Evolutionary conservation across 495 filamentous ascomycete species (phyloP).

Genomic region (Articulospora tetracladia): DNA sequence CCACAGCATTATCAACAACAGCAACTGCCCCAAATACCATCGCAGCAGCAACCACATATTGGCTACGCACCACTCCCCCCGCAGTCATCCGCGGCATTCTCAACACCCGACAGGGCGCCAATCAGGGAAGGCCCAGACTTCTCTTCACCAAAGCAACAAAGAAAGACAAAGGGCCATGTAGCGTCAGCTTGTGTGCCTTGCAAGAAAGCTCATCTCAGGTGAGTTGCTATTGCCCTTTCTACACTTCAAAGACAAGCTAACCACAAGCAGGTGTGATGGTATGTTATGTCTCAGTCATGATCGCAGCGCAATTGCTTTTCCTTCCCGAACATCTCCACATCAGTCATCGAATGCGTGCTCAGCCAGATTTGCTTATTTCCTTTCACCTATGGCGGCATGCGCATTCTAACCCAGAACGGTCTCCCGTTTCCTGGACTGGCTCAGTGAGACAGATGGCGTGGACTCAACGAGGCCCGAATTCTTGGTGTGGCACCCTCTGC

Average conservation of each 20-base stretch:
- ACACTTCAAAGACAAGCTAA: slow-evolving; percentile 14
- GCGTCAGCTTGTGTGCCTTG: slow-evolving; percentile 96
- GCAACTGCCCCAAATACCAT: slow-evolving; percentile 16
- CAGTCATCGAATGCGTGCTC: slow-evolving; percentile 1
- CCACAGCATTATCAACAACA: slow-evolving; percentile 25
- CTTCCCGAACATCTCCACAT: slow-evolving; percentile 1
- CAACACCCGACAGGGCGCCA: slow-evolving; percentile 33
- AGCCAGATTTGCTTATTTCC: not conserved
- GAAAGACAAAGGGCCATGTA: slow-evolving; percentile 92
- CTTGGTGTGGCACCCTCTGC: not conserved
- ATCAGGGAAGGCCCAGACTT: slow-evolving; percentile 25
- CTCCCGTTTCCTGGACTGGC: not conserved
- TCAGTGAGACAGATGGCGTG: not conserved
- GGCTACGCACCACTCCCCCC: slow-evolving; percentile 5
- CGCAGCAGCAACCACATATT: slow-evolving; percentile 26
- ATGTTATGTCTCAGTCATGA: slow-evolving; percentile 17
- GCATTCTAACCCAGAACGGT: not conserved
- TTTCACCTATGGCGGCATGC: not conserved
- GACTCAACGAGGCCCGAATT: not conserved
- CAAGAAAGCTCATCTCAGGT: slow-evolving; percentile 87
- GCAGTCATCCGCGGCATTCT: slow-evolving; percentile 25
- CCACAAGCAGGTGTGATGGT: slow-evolving; percentile 26
- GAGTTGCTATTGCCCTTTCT: slow-evolving; percentile 2
- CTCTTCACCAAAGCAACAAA: slow-evolving; percentile 59
- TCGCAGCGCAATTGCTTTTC: slow-evolving; percentile 13